Evolutionary conservation across 2,329 filamentous ascomycete species (phyloP), one percentile per base, ranked within the genome.

Genomic region (Alternaria sp.): DNA sequence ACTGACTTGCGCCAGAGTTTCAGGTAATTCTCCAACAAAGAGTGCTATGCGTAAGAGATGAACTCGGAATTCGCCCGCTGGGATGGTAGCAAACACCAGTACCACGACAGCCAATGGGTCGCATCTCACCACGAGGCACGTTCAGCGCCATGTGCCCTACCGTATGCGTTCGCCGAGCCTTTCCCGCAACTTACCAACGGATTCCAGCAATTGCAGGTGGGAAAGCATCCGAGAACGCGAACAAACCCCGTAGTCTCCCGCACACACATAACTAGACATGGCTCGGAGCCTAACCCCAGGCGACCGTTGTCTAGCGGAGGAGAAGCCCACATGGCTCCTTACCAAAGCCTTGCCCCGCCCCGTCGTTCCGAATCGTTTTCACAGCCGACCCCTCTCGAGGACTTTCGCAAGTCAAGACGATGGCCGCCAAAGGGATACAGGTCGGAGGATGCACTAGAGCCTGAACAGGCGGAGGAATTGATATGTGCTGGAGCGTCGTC

Each of bases 361-460:
- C 69, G 71, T 39, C 68, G 74, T 59, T 67, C 74, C 23, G 73
- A 69, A 33, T 77, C 74, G 23, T 77, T 76, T 57, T 77, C 74
- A 34, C 72, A 77, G 41, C 73, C 74, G 4, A 70, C 74, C 17
- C 70, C 75, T 13, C 70, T 78, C 51, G 75, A 77, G n/a, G 75
- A 77, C 51, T 77, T 73, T 50, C 71, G 75, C 51, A 68, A 56
- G 44, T 71, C 72, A 36, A 68, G 73, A 63, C 66, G 69, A 49
- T 80, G 78, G 78, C 78, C 78, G 24, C 78, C 78, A n/a, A 70
- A 62, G 39, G 76, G 77, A 33, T 78, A 72, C 69, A 66, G 70
- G 23, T 60, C 60, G 49, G 71, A 78, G 48, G 72, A 76, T 39
- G 64, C 62, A 17, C 60, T 80, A 53, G 64, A 61, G 26, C 64